These are phyloP conservation scores for Dactylonectria macrodidyma DNA, from an alignment of 2,329 filamentous ascomycete genomes.

Conservation along the genomic window DNA sequence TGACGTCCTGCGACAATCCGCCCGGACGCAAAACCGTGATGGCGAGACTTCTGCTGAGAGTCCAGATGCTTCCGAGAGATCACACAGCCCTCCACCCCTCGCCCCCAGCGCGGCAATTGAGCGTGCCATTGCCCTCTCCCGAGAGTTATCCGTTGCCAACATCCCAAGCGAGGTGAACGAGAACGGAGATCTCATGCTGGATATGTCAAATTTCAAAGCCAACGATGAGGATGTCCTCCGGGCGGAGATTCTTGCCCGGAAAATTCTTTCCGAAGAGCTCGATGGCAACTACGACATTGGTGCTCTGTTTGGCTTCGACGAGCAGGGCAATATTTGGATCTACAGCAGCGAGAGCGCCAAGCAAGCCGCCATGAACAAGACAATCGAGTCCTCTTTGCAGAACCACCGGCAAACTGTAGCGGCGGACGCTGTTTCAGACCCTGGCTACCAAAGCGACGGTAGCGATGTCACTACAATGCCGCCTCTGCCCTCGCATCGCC, in stretches of 20 bases:
- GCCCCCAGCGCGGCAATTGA: slow-evolving; percentile 83
- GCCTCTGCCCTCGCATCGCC: slow-evolving; percentile 66
- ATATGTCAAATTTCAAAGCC: slow-evolving; percentile 97
- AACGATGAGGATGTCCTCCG: slow-evolving; percentile 93
- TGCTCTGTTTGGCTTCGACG: slow-evolving; percentile 93
- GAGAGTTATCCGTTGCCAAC: slow-evolving; percentile 89
- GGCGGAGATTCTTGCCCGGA: slow-evolving; percentile 93
- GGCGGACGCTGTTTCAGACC: slow-evolving; percentile 90
- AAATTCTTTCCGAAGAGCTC: slow-evolving; percentile 92
- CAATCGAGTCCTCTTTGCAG: slow-evolving; percentile 66
- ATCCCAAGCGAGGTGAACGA: slow-evolving; percentile 95
- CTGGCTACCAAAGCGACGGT: slow-evolving; percentile 95
- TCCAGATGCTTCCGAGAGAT: slow-evolving; percentile 66
- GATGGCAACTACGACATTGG: slow-evolving; percentile 98
- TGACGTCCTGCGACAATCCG: slow-evolving; percentile 65
- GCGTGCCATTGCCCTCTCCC: slow-evolving; percentile 86
- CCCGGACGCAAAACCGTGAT: slow-evolving; percentile 56
- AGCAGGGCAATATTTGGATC: slow-evolving; percentile 98
- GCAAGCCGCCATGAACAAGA: slow-evolving; percentile 82
- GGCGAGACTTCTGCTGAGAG: slow-evolving; percentile 57
- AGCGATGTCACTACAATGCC: slow-evolving; percentile 70
- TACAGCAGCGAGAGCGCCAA: slow-evolving; percentile 98
- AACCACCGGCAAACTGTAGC: slow-evolving; percentile 66
- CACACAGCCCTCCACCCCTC: slow-evolving; percentile 83
- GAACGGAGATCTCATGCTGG: slow-evolving; percentile 93